Evolutionary conservation across 441 rosid genomes (phyloP), one percentile per base, ranked within the genome.

Genomic region (Gossypium davidsonii): DNA sequence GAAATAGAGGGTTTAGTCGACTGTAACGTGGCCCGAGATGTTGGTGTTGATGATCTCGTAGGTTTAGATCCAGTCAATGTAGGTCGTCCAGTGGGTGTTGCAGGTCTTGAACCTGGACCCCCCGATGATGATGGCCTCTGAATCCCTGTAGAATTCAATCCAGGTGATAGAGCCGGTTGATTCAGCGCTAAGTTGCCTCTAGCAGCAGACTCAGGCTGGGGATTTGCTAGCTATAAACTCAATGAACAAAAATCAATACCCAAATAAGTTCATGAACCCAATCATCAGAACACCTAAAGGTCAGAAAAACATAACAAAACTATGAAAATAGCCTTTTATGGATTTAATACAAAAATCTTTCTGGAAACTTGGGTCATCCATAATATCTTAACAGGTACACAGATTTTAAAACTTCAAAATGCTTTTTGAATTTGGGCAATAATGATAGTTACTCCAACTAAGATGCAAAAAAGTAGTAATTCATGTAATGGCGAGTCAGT

Each of bases 101-200:
- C 71, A 37, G 97, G 96, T 84, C 97, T 89, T 75, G 97, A 92
- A 75, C 97, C 95, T 51, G 91, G 88, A 81, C 96, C 96, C 52
- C 97, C 94, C 11, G 98, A 89, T 26, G 98, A 94, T 67, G 92
- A 89, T 60, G 97, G 97, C 80, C 97, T 86, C 17, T 93, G 93
- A 67, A 23, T 77, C 57, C 88, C 87, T 67, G 84, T 76, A 76
- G 90, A 78, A 83, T 83, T 92, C 73, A 83, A 70, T 71, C 96
- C 97, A 68, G 94, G 89, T 56, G 96, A 91, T n/a, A 91, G 83
- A 75, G 80, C 79, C 28, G 76, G 83, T 74, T 92, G 94, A 77
- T 85, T 91, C 12, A 90, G 84, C 67, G 80, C 78, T 76, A 88
- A 75, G 87, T 79, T 90, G 81, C 88, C 78, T 79, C 92, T 85